Base-by-base conservation (phyloP, 106 monocot species). In the Dendrobium huoshanense region DNA sequence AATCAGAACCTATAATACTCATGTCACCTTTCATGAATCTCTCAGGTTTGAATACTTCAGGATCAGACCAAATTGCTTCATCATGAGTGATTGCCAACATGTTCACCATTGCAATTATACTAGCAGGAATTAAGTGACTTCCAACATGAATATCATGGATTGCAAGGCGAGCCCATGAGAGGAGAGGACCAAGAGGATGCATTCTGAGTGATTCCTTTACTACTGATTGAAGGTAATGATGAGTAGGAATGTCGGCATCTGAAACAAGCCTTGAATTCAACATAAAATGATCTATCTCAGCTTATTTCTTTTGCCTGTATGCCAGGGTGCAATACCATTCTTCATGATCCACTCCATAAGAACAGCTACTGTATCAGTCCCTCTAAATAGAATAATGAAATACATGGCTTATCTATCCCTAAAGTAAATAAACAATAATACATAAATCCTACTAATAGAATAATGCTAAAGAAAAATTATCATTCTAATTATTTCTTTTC, bases 91-190 rank as follows among this genome's bases (percentile, higher is more conserved):
- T 93, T 45, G 90, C 81, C 90, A 88, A 90, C 93, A 93, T 93
- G 85, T 93, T 93, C 47, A 93, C 93, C 93, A 93, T 93, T 5
- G 93, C 90, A 0, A 90, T 93, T 0, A 90, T 93, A 11, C 93
- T 90, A 0, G 90, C 90, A 0, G 93, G 93, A 55, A 93, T 33
- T 19, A 87, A 49, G 85, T 88, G 81, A 0, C 70, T 25, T 0
- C 90, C 90, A 10, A 93, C 82, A 40, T 79, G 80, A 9, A 77
- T 82, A 75, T 93, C 93, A 9, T 90, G 86, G 70, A 90, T 77
- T 54, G 93, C 88, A 19, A 93, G 85, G 6, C 93, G 93, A 24
- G 93, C 93, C 93, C 93, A 90, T 2, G 90, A 93, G 79, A 93
- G 88, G 37, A 93, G 93, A 4, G 93, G 90, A 37, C 93, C 93